Conservation (phyloP, 331 rosid genomes). For the Quercus tomentella region DNA sequence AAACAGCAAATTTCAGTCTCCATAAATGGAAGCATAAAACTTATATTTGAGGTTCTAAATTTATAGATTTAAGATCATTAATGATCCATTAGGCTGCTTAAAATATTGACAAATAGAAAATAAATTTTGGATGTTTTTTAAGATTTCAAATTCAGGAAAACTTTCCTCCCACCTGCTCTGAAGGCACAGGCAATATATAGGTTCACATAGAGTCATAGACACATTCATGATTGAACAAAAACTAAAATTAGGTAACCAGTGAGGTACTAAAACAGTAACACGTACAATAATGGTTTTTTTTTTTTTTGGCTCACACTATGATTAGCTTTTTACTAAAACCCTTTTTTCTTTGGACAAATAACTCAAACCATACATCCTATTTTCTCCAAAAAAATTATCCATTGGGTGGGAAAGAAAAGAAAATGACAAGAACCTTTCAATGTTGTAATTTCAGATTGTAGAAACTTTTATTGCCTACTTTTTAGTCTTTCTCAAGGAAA, state of each 20-base stretch:
- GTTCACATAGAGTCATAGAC: too few relatives aligned
- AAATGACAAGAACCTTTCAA: too few relatives aligned
- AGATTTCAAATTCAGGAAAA: background rate
- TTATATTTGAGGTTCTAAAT: background rate
- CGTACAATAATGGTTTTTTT: too few relatives aligned
- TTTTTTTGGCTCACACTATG: too few relatives aligned
- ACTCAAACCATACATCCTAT: background rate
- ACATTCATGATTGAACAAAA: too few relatives aligned
- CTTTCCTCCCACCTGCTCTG: background rate
- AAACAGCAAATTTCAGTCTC: slow-evolving; percentile 6
- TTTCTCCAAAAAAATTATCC: background rate
- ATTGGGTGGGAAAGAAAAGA: background rate
- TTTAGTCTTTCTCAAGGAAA: background rate
- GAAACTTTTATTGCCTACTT: background rate
- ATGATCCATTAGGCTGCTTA: background rate
- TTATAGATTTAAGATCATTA: background rate
- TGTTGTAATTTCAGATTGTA: background rate
- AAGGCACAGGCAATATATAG: background rate
- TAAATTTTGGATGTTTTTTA: background rate
- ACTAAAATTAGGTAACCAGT: too few relatives aligned
- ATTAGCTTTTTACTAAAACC: too few relatives aligned
- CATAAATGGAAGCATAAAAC: slow-evolving; percentile 7
- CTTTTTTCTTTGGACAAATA: too few relatives aligned
- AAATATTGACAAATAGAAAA: background rate
- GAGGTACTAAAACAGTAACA: too few relatives aligned